Evolutionary conservation across 176 grass and related monocot genomes (phyloP), one percentile per base, ranked within the genome.

Genomic region (Rhynchospora pubera): DNA sequence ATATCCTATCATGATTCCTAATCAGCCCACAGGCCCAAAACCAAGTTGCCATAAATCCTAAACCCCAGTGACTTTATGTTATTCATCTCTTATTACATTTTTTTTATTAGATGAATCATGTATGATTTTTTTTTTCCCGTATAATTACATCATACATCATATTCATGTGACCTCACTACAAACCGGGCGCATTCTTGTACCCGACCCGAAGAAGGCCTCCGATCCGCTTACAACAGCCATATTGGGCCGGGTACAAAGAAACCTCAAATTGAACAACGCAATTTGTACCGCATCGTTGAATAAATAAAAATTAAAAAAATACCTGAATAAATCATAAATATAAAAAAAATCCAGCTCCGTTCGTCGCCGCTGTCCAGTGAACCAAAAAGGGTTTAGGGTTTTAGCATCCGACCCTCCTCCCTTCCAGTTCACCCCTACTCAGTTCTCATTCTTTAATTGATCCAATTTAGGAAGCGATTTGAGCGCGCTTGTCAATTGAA

Each of bases 321-420:
- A 39, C n/a, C n/a, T n/a, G n/a, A 39, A 39, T 28, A 28, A 28
- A 28, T 28, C 26, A 39, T 39, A 39, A 39, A 39, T 39, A 39
- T 4, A 0, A 39, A 5, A 5, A 39, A 39, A 3, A 19, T n/a
- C 9, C 69, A 57, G 50, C 56, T 22, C 22, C 55, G 5, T 57
- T 57, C 52, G 5, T 43, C 52, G 67, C 67, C 67, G 67, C 67
- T 70, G 34, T n/a, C 32, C 4, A 69, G 30, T 39, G 44, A 39
- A 39, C 2, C 59, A 21, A 65, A 22, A 26, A 30, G 44, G 61
- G 79, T 66, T 82, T 89, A 89, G 89, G 91, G 91, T 91, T 93
- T 92, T 75, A 85, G 86, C 61, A 82, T 32, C 23, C 70, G 70
- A 68, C 22, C 22, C 50, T 42, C 64, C n/a, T 23, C 48, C 50